phyloP scores from a whole-genome alignment of 1,139 yeast species.

The Saccharomyces hybrid region DNA sequence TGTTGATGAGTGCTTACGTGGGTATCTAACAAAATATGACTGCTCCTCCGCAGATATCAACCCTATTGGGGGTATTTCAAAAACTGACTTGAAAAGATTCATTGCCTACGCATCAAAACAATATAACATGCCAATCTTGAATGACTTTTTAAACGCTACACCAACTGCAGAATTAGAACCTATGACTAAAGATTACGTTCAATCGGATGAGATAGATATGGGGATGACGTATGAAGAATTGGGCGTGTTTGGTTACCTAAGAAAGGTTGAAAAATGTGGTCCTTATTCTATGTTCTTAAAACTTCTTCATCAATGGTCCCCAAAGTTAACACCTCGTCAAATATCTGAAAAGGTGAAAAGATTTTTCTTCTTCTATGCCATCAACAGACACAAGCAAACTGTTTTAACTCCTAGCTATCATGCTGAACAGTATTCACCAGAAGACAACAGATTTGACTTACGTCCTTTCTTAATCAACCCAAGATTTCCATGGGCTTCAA shows the following conservation, averaged over 20 bases:
- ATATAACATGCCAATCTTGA: conserved; percentile 68
- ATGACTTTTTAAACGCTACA: conserved; percentile 74
- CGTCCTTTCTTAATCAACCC: conserved; percentile 91
- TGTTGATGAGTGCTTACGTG: conserved; percentile 95
- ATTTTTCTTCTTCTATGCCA: conserved; percentile 87
- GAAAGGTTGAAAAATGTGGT: conserved; percentile 92
- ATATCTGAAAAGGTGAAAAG: conserved; percentile 88
- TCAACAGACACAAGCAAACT: conserved; percentile 94
- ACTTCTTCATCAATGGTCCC: conserved; percentile 87
- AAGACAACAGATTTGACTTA: conserved; percentile 90
- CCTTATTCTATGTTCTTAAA: conserved; percentile 92
- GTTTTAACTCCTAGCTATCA: conserved; percentile 94
- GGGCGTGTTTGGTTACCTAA: conserved; percentile 80
- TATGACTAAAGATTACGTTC: conserved; percentile 82
- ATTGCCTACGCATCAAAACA: conserved; percentile 67
- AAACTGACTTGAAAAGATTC: conserved; percentile 80
- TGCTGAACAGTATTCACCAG: conserved; percentile 97
- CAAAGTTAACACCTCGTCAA: conserved; percentile 67
- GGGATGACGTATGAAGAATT: conserved; percentile 95
- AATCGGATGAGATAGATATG: conserved; percentile 95
- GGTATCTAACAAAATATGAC: conserved; percentile 92
- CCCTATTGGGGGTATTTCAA: conserved; percentile 96
- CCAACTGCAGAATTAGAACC: conserved; percentile 99
- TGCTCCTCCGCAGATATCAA: conserved; percentile 95
- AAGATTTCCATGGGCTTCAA: conserved; percentile 82